Base-by-base conservation (phyloP, 495 filamentous ascomycete species). In the Aspergillus sclerotioniger region DNA sequence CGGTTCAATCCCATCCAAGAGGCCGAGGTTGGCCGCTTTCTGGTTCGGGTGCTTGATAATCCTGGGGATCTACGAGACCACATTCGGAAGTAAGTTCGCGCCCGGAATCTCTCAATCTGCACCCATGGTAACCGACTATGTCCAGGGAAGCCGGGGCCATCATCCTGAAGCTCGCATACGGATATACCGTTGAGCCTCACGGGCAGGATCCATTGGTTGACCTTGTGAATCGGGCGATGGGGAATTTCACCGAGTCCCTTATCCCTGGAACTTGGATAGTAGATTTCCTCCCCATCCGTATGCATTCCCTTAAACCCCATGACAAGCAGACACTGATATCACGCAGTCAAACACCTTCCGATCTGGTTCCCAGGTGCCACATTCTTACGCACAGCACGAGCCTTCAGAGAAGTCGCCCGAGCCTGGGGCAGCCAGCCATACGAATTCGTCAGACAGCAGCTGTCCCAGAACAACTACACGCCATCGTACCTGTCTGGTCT, bases 131-230 rank as follows among this genome's bases (percentile, higher is more conserved):
- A 32, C 47, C 51, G 19, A 53, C 39, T 12, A 19, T 8, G 0
- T 3, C 17, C 28, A 78, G 69, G 16, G 66, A 72, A 33, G 69
- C 74, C 6, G 80, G 73, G 3, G 68, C 69, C 0, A 56, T 80
- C 6, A 78, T 82, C 8, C 58, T 83, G 0, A 77, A 80, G 29
- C 70, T 80, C 5, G 61, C 65, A 3, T 84, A 83, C 51, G 80
- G 77, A 13, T 83, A 84, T 52, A 78, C 65, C 0, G 67, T 74
- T 6, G 76, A 82, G 44, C 60, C 71, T 1, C 63, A 72, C 37
- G 52, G 51, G n/a, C 25, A 37, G 0, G 81, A 84, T 58, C 71
- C 70, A 33, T 60, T 84, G 1, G 69, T 84, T 3, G 53, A 75
- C 19, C 37, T 79, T 21, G 71, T 67, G 0, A 69, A 70, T 12